A percentile compares a stretch with the other conserved stretches of the same genome.
Evolutionary conservation across 2,329 filamentous ascomycete genomes (phyloP).

Genomic region (Fonsecaea pedrosoi): DNA sequence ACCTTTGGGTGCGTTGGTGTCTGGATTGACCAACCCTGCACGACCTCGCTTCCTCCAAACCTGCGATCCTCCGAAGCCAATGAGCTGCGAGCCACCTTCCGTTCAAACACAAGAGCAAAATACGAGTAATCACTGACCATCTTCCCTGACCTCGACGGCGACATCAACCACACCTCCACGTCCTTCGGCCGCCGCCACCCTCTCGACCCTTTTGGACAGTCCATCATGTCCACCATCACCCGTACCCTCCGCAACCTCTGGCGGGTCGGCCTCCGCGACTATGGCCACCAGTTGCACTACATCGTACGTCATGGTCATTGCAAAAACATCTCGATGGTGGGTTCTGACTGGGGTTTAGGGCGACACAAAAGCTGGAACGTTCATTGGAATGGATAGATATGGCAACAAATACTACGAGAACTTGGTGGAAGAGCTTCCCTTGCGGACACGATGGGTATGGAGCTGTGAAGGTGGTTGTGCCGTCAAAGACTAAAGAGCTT

Average conservation of each 20-base stretch:
- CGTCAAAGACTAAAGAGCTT: conserved; percentile 76
- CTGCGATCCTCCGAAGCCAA: neutral
- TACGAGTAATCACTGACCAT: neutral
- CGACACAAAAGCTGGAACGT: conserved; percentile 91
- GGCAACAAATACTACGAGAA: conserved; percentile 99
- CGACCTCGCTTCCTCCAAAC: neutral
- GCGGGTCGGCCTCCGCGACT: conserved; percentile 90
- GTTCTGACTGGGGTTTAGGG: conserved; percentile 54
- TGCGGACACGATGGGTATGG: conserved; percentile 51
- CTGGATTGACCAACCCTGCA: neutral
- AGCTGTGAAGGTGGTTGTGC: neutral
- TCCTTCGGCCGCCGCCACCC: neutral
- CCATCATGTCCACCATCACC: conserved; percentile 82
- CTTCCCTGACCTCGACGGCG: neutral
- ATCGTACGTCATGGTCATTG: conserved; percentile 37
- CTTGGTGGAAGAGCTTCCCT: conserved; percentile 82
- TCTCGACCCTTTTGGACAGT: neutral
- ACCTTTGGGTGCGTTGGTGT: neutral
- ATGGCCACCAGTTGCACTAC: conserved; percentile 82
- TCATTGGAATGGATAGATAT: conserved; percentile 84
- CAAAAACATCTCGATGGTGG: neutral
- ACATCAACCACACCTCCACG: neutral
- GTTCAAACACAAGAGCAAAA: neutral
- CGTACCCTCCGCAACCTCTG: conserved; percentile 87
- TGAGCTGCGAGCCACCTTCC: conserved; percentile 1